Evolutionary conservation across 805 yeast genomes (phyloP), one percentile per base, ranked within the genome.

Genomic region (Lachancea thermotolerans): DNA sequence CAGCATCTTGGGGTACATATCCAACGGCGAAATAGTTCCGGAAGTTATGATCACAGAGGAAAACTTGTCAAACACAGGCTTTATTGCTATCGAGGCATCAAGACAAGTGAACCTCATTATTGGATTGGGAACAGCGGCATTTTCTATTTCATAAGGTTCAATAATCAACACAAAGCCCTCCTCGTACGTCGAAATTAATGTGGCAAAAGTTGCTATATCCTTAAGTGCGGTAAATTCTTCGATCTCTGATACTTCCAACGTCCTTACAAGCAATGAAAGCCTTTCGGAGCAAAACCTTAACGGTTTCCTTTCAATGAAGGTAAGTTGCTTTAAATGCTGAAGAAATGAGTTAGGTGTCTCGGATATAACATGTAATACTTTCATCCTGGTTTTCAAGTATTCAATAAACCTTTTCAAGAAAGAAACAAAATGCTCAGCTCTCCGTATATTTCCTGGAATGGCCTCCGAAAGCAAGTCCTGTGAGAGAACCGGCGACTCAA

Each of bases 1-100:
- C 49, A 91, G 70, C 98, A 91, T 91, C 56, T 87, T 82, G 6
- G 99, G 99, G 62, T 93, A 93, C 99, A 93, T 93, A 59, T 93
- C 98, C 62, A 93, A 76, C 1, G 99, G 99, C 0, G 98, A 91
- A 39, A 93, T 93, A 12, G 99, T 93, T 53, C 99, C 99, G 0
- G 96, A 87, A 0, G 99, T 93, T 49, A 93, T 93, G 49, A 93
- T 83, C 10, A 93, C 95, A 0, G 96, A 84, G 7, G 87, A 81
- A 58, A 91, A 93, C 48, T 90, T 75, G 42, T 93, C 99, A 69
- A 93, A 91, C 0, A 93, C 89, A 0, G 99, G 99, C 60, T 89
- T 93, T 53, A 93, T 93, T 2, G 98, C 98, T 55, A 93, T 93
- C 1, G 97, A 88, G 0, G 99, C 99, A 69, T 93, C 99, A 39